Evolutionary conservation across 2,329 filamentous ascomycete species (phyloP).

Genomic region (Stemphylium beticola): DNA sequence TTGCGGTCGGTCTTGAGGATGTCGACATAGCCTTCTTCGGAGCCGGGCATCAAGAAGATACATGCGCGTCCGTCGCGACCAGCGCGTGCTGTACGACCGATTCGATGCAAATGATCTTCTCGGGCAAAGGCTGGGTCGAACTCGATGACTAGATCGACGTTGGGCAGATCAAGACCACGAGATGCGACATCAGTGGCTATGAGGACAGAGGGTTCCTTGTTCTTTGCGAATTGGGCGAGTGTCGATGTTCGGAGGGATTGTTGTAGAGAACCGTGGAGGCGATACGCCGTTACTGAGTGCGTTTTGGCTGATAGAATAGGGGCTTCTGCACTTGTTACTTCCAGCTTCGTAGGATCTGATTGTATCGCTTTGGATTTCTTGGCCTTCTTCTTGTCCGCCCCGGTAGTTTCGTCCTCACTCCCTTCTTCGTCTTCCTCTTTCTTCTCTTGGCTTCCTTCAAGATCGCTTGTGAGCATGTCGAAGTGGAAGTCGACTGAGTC

Average conservation of each 20-base stretch:
- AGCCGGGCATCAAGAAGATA: slow-evolving; percentile 88
- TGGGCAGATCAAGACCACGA: slow-evolving; percentile 91
- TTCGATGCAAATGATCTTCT: slow-evolving; percentile 91
- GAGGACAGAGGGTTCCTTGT: slow-evolving; percentile 77
- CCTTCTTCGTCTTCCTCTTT: slow-evolving; percentile 29
- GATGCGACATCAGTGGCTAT: slow-evolving; percentile 96
- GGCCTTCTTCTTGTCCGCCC: slow-evolving; percentile 22
- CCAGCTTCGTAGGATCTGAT: slow-evolving; percentile 50
- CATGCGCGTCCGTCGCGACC: slow-evolving; percentile 85
- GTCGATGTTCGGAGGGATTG: slow-evolving; percentile 89
- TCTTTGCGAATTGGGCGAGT: slow-evolving; percentile 77
- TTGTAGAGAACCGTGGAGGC: slow-evolving; percentile 88
- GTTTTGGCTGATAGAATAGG: slow-evolving; percentile 75
- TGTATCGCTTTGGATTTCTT: slow-evolving; percentile 51
- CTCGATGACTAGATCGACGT: slow-evolving; percentile 92
- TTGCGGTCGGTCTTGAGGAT: slow-evolving; percentile 75
- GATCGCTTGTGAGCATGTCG: slow-evolving; percentile 69
- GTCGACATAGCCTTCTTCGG: slow-evolving; percentile 88
- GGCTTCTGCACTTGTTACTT: slow-evolving; percentile 69
- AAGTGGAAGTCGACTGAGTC: slow-evolving; percentile 98
- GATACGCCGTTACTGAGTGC: slow-evolving; percentile 80
- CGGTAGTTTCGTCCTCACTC: slow-evolving; percentile 21
- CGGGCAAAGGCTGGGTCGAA: slow-evolving; percentile 95
- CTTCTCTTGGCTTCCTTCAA: slow-evolving; percentile 39
- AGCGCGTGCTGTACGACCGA: slow-evolving; percentile 92